Percentiles rank a stretch among this genome's conserved stretches.
Conservation (phyloP, 768 basidiomycete genomes). For the Tremella mesenterica region DNA sequence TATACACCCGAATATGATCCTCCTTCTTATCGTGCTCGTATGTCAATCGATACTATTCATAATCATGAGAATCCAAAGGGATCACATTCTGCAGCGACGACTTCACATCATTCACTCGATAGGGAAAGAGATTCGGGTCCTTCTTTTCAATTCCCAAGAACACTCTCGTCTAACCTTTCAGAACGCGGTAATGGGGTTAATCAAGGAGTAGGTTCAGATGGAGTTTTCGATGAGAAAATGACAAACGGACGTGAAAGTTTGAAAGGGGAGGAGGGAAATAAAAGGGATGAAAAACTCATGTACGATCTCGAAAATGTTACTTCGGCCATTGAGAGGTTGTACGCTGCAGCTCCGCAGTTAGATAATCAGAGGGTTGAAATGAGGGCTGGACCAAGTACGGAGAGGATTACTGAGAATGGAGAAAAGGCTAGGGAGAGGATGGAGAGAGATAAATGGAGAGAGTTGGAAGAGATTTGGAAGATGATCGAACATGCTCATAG, state of each 20-base stretch:
- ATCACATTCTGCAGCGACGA: too few species aligned
- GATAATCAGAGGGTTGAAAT: constrained; percentile 90
- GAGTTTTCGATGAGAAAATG: background rate
- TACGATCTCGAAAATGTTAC: constrained; percentile 78
- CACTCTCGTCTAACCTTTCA: background rate
- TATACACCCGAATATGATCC: constrained; percentile 1
- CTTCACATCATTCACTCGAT: constrained; percentile 4
- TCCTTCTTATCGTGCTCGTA: constrained; percentile 1
- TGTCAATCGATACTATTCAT: background rate
- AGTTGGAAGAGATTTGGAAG: constrained; percentile 46
- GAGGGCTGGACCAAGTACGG: constrained; percentile 41
- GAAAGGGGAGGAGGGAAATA: background rate
- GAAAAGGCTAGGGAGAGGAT: constrained; percentile 3
- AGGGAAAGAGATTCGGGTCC: constrained; percentile 1
- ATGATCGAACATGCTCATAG: constrained; percentile 44
- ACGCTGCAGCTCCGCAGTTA: constrained; percentile 75
- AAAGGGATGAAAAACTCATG: constrained; percentile 58
- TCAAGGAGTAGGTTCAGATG: too few species aligned
- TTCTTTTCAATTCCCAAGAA: background rate
- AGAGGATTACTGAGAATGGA: background rate
- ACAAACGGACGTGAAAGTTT: background rate
- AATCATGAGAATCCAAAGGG: too few species aligned
- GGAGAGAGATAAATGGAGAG: constrained; percentile 50
- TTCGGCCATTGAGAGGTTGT: constrained; percentile 79
- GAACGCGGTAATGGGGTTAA: too few species aligned